These are phyloP conservation scores for Apocynum venetum DNA, from an alignment of 257 asterid genomes.

Conservation along the genomic window DNA sequence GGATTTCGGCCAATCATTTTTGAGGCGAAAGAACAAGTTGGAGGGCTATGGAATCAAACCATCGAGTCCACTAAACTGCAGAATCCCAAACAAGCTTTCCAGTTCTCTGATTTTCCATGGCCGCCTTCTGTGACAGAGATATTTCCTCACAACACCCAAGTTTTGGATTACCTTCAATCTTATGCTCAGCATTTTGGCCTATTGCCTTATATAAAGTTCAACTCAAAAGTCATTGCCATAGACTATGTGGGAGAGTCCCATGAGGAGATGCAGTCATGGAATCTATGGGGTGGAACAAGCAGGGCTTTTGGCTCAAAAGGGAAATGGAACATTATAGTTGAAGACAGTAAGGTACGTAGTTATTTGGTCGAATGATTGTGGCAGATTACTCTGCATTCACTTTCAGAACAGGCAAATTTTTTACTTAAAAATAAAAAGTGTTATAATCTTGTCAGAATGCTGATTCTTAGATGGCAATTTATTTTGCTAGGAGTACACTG, in stretches of 20 bases:
- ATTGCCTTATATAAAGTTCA: slow-evolving; percentile 32
- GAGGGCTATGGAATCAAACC: slow-evolving; percentile 60
- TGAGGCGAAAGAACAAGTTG: slow-evolving; percentile 33
- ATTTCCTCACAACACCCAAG: slow-evolving; percentile 25
- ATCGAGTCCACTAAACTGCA: slow-evolving; percentile 51
- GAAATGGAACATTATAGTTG: slow-evolving; percentile 50
- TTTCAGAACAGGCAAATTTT: not conserved
- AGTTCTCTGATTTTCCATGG: slow-evolving; percentile 64
- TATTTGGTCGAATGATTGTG: not conserved
- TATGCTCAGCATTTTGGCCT: slow-evolving; percentile 45
- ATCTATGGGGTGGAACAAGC: slow-evolving; percentile 49
- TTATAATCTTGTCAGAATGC: not conserved
- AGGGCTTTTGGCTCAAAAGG: slow-evolving; percentile 57
- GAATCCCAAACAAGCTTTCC: slow-evolving; percentile 21
- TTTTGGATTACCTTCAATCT: slow-evolving; percentile 36
- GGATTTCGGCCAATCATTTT: slow-evolving; percentile 47
- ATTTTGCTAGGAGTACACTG: slow-evolving; percentile 37
- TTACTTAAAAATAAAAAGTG: not conserved
- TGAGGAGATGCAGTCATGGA: slow-evolving; percentile 39
- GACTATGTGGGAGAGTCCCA: slow-evolving; percentile 43
- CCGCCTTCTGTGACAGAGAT: slow-evolving; percentile 39
- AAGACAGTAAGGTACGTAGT: slow-evolving; percentile 4
- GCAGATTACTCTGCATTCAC: not conserved
- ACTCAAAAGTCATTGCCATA: slow-evolving; percentile 32
- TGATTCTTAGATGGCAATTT: not conserved